Evolutionary conservation across 148 eudicot genomes (phyloP), one percentile per base, ranked within the genome.

Genomic region (Pouteria glomerata): DNA sequence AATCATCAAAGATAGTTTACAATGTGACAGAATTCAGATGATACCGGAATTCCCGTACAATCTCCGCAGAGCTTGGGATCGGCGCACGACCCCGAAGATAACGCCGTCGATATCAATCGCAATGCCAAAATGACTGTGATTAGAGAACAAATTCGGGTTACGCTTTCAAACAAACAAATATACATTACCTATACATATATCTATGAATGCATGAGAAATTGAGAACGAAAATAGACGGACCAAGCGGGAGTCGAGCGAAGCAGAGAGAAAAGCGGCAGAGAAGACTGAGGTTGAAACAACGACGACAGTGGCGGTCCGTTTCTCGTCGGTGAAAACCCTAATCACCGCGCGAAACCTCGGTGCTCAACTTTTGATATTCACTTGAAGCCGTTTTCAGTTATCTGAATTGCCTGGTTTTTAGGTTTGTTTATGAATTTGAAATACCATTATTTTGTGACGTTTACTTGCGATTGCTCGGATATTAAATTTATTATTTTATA

Each of bases 21-120:
- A 21, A 11, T 15, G 15, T 47, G 15, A 47, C 16, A 47, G 10
- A 11, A 12, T 1, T 3, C 16, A 47, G 18, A 47, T 33, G 6
- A 34, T 61, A 88, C 90, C 88, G 35, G 77, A 72, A 57, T 79
- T 72, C 33, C 65, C 45, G 64, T 81, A 89, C 33, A 89, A 52
- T 67, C 78, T 81, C 16, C 35, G 35, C 55, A 86, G 84, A 71
- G 90, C 90, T 48, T 45, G 61, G 14, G 78, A 87, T 89, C 35
- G 89, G 87, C 48, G 82, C 60, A 21, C 68, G 70, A 1, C 90
- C 94, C 0, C 90, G 90, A 11, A 89, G 79, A 89, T 83, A 34
- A 86, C 94, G 12, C 94, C 94, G 63, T 89, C 90, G 8, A 89
- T 87, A 35, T 89, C 94, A 51, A 89, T 85, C 4, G 94, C 94